phyloP scores from a whole-genome alignment of 2,329 filamentous ascomycete species.

The Lachnellula hyalina region DNA sequence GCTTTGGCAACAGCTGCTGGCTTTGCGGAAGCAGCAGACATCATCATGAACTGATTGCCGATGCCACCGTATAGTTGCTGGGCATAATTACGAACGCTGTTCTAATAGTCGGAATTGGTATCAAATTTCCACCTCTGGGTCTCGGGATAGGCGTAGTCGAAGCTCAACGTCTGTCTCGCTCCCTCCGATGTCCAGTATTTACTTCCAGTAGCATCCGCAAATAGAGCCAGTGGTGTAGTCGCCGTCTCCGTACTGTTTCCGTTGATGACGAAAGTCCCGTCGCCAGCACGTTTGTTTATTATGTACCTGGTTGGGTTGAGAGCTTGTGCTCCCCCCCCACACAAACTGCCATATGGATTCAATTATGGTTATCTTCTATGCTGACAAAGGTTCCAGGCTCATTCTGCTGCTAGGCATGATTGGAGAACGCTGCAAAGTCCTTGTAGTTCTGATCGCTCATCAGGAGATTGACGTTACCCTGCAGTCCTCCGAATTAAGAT shows the following conservation, averaged over 20 bases:
- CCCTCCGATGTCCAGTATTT: slow-evolving; percentile 19
- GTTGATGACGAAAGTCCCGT: slow-evolving; percentile 55
- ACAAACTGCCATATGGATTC: slow-evolving; percentile 55
- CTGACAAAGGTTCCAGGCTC: slow-evolving; percentile 17
- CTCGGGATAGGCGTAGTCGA: slow-evolving; percentile 74
- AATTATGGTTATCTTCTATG: slow-evolving; percentile 58
- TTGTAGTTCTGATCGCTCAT: slow-evolving; percentile 49
- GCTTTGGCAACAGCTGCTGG: background rate
- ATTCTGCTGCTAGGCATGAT: slow-evolving; percentile 52
- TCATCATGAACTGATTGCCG: slow-evolving; percentile 9
- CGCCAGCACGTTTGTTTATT: slow-evolving; percentile 46
- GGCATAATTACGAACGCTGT: slow-evolving; percentile 11
- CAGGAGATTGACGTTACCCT: slow-evolving; percentile 21
- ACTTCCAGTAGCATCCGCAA: slow-evolving; percentile 43
- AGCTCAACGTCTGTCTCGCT: slow-evolving; percentile 32
- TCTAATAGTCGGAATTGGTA: slow-evolving; percentile 14
- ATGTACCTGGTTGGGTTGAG: slow-evolving; percentile 66
- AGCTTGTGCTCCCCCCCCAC: slow-evolving; percentile 56
- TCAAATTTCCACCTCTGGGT: slow-evolving; percentile 33
- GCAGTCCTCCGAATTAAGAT: slow-evolving; percentile 19
- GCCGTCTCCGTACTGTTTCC: slow-evolving; percentile 49
- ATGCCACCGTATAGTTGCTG: slow-evolving; percentile 19
- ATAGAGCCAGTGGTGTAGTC: slow-evolving; percentile 59
- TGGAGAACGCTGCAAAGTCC: slow-evolving; percentile 64
- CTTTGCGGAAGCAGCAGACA: background rate